Percentiles rank a stretch among this genome's conserved stretches.
Evolutionary conservation across 179 eudicot species (phyloP).

Genomic region (Sideroxylon spinosum): DNA sequence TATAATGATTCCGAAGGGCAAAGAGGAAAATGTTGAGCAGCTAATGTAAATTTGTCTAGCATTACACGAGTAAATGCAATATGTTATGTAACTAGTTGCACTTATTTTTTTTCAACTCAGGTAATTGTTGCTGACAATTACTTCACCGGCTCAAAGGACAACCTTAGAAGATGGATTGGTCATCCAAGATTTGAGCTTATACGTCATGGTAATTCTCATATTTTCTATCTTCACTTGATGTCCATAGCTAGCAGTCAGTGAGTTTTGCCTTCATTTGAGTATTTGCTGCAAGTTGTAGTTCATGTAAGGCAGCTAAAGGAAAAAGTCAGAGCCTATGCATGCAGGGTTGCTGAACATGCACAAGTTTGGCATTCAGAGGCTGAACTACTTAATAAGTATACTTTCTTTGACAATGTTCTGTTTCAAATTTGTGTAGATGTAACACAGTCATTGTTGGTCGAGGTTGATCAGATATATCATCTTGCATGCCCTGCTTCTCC

Average conservation of each 20-base stretch:
- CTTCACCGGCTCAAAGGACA: conserved; percentile 90
- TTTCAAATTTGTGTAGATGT: conserved; percentile 55
- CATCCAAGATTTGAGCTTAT: conserved; percentile 96
- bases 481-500: conserved; percentile 99
- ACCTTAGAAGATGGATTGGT: conserved; percentile 79
- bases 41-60: background rate
- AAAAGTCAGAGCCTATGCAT: background rate
- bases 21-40: background rate
- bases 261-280: background rate
- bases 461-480: conserved; percentile 94
- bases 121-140: conserved; percentile 83
- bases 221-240: background rate
- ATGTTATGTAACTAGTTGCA: background rate
- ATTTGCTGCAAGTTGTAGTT: background rate
- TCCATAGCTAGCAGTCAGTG: background rate
- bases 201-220: conserved; percentile 65
- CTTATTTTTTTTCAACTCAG: conserved; percentile 27
- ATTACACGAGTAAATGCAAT: background rate
- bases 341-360: background rate
- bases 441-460: conserved; percentile 77
- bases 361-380: background rate
- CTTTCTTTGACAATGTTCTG: background rate
- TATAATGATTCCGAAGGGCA: background rate
- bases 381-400: background rate
- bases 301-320: background rate